A percentile compares a stretch with the other conserved stretches of the same genome.
These are phyloP conservation scores for Amanita fuliginea DNA, from an alignment of 768 basidiomycete genomes.

Conservation along the genomic window DNA sequence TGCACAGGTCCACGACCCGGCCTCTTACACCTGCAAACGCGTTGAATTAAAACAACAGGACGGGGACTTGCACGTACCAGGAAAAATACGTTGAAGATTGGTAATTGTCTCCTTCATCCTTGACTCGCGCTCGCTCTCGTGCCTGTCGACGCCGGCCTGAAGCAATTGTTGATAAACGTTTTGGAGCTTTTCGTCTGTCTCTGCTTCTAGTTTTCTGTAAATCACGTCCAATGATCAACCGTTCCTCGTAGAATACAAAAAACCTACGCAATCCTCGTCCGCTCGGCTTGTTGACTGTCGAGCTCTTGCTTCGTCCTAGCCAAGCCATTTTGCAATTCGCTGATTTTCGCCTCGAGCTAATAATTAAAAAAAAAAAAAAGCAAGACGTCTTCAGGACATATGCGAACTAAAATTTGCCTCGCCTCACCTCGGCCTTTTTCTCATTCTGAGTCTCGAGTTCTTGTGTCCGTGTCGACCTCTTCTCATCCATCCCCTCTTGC, in stretches of 20 bases:
- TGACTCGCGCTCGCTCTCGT: slow-evolving; percentile 75
- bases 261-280: slow-evolving; percentile 64
- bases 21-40: slow-evolving; percentile 71
- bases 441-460: slow-evolving; percentile 38
- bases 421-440: slow-evolving; percentile 50
- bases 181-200: slow-evolving; percentile 85
- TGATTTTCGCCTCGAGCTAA: slow-evolving; percentile 53
- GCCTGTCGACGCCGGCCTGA: slow-evolving; percentile 83
- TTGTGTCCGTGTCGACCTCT: slow-evolving; percentile 40
- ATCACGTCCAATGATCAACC: neutral
- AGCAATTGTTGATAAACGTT: slow-evolving; percentile 75
- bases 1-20: slow-evolving; percentile 87
- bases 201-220: slow-evolving; percentile 81
- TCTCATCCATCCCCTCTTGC: slow-evolving; percentile 51
- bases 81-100: slow-evolving; percentile 81
- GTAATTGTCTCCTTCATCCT: slow-evolving; percentile 79
- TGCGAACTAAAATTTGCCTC: too few species aligned
- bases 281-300: slow-evolving; percentile 79
- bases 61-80: slow-evolving; percentile 35
- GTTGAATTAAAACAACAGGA: neutral
- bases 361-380: too few species aligned
- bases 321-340: slow-evolving; percentile 48
- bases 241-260: neutral
- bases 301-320: slow-evolving; percentile 61
- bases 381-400: neutral